Conservation (phyloP, 164 flowering plant species). For the Dillenia turbinata region DNA sequence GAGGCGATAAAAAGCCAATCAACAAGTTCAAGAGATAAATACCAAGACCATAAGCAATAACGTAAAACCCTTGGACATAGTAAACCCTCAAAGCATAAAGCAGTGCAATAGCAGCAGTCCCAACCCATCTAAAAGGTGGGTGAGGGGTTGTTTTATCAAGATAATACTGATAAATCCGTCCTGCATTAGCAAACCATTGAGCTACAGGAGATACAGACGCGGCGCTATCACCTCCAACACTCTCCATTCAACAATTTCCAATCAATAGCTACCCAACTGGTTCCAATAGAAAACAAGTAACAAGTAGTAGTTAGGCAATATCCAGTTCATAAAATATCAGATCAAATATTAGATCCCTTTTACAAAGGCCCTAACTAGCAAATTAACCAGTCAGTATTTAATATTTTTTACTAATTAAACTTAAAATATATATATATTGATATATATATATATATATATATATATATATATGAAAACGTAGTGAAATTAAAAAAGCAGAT, state of each 20-base stretch:
- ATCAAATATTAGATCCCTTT: no score
- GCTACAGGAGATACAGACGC: constrained; percentile 44
- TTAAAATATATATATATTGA: no score
- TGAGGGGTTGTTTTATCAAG: constrained; percentile 45
- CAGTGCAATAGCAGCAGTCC: constrained; percentile 24
- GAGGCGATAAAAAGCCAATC: constrained; percentile 51
- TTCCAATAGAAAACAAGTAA: no score
- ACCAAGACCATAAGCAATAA: constrained; percentile 44
- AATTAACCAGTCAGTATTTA: no score
- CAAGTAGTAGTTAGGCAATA: no score
- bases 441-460: no score
- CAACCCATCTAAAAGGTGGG: constrained; percentile 40
- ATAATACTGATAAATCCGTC: constrained; percentile 48
- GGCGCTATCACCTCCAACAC: constrained; percentile 43
- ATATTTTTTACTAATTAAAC: no score
- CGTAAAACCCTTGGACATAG: constrained; percentile 44
- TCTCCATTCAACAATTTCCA: constrained; percentile 46
- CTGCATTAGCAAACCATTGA: constrained; percentile 48
- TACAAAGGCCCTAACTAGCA: no score
- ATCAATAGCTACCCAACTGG: no score
- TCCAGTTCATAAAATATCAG: no score
- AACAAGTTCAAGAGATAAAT: constrained; percentile 46
- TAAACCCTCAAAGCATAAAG: constrained; percentile 33
- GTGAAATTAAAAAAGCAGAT: no score
- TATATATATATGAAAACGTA: no score